A percentile compares a stretch with the other conserved stretches of the same genome.
Evolutionary conservation across 305 asterid species (phyloP).

Genomic region (Fraxinus latifolia): DNA sequence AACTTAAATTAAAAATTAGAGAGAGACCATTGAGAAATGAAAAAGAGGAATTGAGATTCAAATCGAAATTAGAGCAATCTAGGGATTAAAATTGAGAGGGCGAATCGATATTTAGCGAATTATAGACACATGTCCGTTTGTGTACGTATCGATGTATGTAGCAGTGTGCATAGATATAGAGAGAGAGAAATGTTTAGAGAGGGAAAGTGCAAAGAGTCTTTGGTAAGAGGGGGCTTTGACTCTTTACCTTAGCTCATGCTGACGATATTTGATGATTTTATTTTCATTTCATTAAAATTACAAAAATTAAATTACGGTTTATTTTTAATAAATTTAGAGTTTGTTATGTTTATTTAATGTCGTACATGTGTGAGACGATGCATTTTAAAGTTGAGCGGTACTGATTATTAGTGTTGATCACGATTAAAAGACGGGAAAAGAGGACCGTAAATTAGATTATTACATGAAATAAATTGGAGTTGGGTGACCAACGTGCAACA

Average conservation of each 20-base stretch:
- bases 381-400: neutral
- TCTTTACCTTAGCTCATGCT: conserved; percentile 18
- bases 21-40: conserved; percentile 18
- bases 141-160: conserved; percentile 41
- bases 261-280: conserved; percentile 7
- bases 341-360: neutral
- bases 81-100: conserved; percentile 44
- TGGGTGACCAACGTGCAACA: neutral
- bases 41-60: conserved; percentile 22
- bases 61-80: conserved; percentile 24
- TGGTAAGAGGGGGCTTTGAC: conserved; percentile 22
- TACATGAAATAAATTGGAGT: neutral
- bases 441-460: neutral
- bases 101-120: conserved; percentile 30
- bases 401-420: neutral
- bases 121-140: conserved; percentile 18
- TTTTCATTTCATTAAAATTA: neutral
- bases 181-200: conserved; percentile 31
- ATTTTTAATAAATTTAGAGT: neutral
- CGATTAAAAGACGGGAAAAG: neutral
- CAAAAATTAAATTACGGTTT: neutral
- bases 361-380: neutral
- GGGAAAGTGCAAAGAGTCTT: conserved; percentile 5
- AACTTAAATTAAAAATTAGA: conserved; percentile 28
- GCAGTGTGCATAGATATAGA: conserved; percentile 39